Evolutionary conservation across 179 eudicot species (phyloP).

Genomic region (Silene vulgaris): DNA sequence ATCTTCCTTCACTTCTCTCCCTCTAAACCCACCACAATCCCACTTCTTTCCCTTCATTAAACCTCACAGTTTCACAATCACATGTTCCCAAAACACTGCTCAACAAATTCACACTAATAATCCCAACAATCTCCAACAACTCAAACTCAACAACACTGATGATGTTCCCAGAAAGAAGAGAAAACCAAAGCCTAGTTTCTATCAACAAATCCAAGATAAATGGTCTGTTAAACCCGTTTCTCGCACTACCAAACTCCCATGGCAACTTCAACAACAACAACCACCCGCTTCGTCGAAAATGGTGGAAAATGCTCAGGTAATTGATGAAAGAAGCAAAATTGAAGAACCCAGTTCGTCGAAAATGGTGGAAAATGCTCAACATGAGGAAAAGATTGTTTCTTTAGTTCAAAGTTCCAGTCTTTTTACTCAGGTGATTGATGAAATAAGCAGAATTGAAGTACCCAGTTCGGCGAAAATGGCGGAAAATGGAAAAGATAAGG

Average conservation of each 20-base stretch:
- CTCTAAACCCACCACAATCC: conserved; percentile 15
- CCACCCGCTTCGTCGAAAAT: background rate
- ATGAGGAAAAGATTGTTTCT: conserved; percentile 4
- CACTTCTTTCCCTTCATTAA: conserved; percentile 21
- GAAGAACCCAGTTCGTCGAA: background rate
- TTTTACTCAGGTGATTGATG: background rate
- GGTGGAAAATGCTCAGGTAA: background rate
- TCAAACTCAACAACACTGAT: conserved; percentile 20
- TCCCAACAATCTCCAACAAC: conserved; percentile 14
- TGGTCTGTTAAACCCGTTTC: conserved; percentile 62
- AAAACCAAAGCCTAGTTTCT: conserved; percentile 77
- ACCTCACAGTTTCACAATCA: conserved; percentile 31
- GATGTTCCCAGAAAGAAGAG: conserved; percentile 37
- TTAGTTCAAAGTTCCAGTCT: conserved; percentile 15
- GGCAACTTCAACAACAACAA: conserved; percentile 40
- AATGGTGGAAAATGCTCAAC: background rate
- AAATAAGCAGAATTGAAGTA: background rate
- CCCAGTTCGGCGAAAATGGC: background rate
- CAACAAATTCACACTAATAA: conserved; percentile 25
- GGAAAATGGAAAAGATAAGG: background rate
- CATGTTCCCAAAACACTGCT: conserved; percentile 29
- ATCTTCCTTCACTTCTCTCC: conserved; percentile 22
- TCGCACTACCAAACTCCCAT: conserved; percentile 48
- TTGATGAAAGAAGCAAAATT: no score
- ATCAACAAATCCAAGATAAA: conserved; percentile 67